Evolutionary conservation across 225 moss, liverwort and hornwort species (phyloP).

Genomic region (Bryum argenteum): DNA sequence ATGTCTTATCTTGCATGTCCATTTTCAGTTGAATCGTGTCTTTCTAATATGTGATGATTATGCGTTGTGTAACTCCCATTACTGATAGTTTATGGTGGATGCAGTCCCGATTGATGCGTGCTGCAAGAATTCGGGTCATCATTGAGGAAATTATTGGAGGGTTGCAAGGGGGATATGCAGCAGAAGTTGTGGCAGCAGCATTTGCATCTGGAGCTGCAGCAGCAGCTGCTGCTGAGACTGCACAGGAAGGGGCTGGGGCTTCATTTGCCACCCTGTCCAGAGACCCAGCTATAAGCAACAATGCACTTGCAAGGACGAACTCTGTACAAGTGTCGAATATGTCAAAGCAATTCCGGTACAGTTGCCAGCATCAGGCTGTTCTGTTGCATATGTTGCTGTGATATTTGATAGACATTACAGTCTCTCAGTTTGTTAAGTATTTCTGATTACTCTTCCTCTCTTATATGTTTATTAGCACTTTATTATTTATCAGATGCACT

Average conservation of each 20-base stretch:
- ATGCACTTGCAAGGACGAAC: constrained; percentile 45
- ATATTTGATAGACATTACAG: constrained; percentile 12
- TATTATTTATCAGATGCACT: constrained; percentile 3
- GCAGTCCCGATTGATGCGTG: constrained; percentile 90
- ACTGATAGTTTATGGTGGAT: constrained; percentile 34
- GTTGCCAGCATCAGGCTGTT: constrained; percentile 20
- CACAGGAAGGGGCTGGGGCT: constrained; percentile 66
- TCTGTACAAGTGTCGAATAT: constrained; percentile 66
- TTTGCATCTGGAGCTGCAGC: constrained; percentile 99
- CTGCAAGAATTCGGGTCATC: constrained; percentile 80
- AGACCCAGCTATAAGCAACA: constrained; percentile 43
- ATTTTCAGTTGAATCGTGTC: neutral
- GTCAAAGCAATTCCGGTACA: constrained; percentile 91
- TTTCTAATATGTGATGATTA: neutral
- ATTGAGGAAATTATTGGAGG: constrained; percentile 97
- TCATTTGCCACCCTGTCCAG: constrained; percentile 48
- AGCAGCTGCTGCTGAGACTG: constrained; percentile 93
- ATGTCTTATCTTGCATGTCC: constrained; percentile 11
- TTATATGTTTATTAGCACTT: too few species aligned
- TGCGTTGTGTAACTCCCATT: constrained; percentile 7
- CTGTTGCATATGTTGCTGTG: constrained; percentile 21
- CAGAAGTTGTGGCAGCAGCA: constrained; percentile 94
- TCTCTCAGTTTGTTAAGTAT: constrained; percentile 19
- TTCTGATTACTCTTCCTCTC: constrained; percentile 9
- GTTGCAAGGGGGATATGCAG: constrained; percentile 91